phyloP scores from a whole-genome alignment of 208 protist species.

The Crithidia thermophila region DNA sequence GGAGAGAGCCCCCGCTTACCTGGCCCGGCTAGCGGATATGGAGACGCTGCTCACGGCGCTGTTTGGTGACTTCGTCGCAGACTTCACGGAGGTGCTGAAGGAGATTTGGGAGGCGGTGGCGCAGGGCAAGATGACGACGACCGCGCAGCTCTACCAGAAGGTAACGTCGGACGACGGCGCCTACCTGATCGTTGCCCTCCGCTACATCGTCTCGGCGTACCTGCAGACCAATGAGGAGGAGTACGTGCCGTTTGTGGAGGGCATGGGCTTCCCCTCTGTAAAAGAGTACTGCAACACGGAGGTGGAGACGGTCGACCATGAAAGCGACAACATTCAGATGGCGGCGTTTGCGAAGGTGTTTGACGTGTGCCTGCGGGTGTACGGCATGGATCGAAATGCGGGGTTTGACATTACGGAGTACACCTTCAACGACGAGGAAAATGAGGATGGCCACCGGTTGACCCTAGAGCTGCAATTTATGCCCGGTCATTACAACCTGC shows the following conservation, averaged over 20 bases:
- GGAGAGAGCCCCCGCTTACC: constrained; percentile 19
- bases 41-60: constrained; percentile 32
- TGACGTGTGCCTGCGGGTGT: constrained; percentile 49
- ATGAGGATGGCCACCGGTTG: background rate
- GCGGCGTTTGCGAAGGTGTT: constrained; percentile 72
- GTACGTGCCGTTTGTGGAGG: constrained; percentile 80
- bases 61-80: constrained; percentile 74
- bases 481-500: constrained; percentile 85
- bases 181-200: constrained; percentile 74
- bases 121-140: constrained; percentile 22
- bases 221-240: constrained; percentile 60
- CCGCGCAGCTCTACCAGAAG: constrained; percentile 21
- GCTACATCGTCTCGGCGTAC: constrained; percentile 77
- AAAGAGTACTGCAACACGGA: constrained; percentile 71
- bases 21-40: constrained; percentile 21
- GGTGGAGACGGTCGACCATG: constrained; percentile 78
- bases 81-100: constrained; percentile 69
- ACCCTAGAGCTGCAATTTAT: constrained; percentile 68
- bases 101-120: constrained; percentile 38
- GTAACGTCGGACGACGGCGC: constrained; percentile 39
- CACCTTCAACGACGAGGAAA: constrained; percentile 22
- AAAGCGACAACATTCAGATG: constrained; percentile 83
- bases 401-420: constrained; percentile 36
- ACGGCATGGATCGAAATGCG: constrained; percentile 61
- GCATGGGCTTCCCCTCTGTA: constrained; percentile 56